These are phyloP conservation scores for Mycothermus thermophilus DNA, from an alignment of 495 filamentous ascomycete genomes.

Conservation along the genomic window DNA sequence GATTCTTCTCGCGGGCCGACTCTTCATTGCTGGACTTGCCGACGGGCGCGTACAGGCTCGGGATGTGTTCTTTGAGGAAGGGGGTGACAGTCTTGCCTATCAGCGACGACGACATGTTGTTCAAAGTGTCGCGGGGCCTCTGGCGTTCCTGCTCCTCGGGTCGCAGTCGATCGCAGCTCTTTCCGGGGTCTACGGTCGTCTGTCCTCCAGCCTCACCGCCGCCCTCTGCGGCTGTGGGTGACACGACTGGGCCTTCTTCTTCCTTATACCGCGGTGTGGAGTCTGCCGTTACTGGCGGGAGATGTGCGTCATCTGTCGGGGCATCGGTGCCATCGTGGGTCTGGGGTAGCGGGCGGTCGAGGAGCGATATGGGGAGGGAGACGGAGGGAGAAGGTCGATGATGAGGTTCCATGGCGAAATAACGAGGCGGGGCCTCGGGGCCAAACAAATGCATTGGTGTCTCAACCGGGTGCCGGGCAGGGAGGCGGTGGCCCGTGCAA, in stretches of 20 bases:
- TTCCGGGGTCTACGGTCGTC: slow-evolving; percentile 6
- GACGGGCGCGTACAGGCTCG: slow-evolving; percentile 62
- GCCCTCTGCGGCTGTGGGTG: neutral
- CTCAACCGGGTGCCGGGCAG: too few species aligned
- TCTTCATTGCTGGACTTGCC: slow-evolving; percentile 32
- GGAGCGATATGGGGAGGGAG: too few species aligned
- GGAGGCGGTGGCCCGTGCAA: slow-evolving; percentile 17
- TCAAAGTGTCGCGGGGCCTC: slow-evolving; percentile 20
- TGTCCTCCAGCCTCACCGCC: slow-evolving; percentile 1
- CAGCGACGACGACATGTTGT: slow-evolving; percentile 34
- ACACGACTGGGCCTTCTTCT: too few species aligned
- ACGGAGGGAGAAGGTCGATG: too few species aligned
- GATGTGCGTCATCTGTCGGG: slow-evolving; percentile 14
- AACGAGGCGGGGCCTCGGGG: too few species aligned
- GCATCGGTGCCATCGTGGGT: slow-evolving; percentile 17
- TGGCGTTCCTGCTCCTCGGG: slow-evolving; percentile 26
- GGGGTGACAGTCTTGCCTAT: slow-evolving; percentile 53
- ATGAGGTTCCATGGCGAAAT: slow-evolving; percentile 13
- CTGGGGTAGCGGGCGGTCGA: slow-evolving; percentile 10
- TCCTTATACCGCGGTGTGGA: slow-evolving; percentile 8
- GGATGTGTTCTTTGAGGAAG: slow-evolving; percentile 76
- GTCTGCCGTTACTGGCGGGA: too few species aligned
- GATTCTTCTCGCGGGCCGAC: slow-evolving; percentile 32
- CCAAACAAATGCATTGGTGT: slow-evolving; percentile 7
- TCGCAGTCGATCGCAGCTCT: slow-evolving; percentile 28